These are phyloP conservation scores for Ophiostoma tasmaniense DNA, from an alignment of 2,329 filamentous ascomycete species.

Conservation along the genomic window DNA sequence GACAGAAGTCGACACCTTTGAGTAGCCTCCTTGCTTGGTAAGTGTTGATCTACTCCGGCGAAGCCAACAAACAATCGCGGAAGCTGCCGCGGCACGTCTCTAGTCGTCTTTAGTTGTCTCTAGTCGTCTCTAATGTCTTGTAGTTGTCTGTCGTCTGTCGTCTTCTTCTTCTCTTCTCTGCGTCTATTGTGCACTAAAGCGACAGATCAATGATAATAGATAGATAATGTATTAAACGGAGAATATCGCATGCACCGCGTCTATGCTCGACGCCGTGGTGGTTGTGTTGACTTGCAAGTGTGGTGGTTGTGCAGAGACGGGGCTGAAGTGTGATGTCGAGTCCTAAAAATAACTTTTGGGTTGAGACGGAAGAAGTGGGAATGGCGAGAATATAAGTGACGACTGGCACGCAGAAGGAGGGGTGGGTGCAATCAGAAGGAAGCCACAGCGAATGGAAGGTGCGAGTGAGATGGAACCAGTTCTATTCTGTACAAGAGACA, in stretches of 20 bases:
- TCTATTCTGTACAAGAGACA: too few relatives aligned
- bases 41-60: background rate
- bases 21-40: background rate
- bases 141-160: too few relatives aligned
- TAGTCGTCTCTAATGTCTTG: too few relatives aligned
- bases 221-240: background rate
- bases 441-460: background rate
- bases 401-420: background rate
- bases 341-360: constrained; percentile 21
- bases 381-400: constrained; percentile 10
- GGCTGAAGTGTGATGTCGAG: constrained; percentile 15
- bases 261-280: background rate
- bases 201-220: background rate
- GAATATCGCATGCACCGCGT: constrained; percentile 10
- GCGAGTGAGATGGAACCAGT: background rate
- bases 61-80: background rate
- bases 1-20: background rate
- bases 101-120: background rate
- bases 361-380: constrained; percentile 11
- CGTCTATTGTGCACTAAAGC: background rate
- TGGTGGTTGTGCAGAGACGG: constrained; percentile 19
- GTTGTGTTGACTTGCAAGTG: background rate
- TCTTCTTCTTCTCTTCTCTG: too few relatives aligned
- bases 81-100: background rate
- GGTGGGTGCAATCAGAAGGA: background rate